phyloP scores from a whole-genome alignment of 305 asterid genomes.

The Fraxinus nigra region DNA sequence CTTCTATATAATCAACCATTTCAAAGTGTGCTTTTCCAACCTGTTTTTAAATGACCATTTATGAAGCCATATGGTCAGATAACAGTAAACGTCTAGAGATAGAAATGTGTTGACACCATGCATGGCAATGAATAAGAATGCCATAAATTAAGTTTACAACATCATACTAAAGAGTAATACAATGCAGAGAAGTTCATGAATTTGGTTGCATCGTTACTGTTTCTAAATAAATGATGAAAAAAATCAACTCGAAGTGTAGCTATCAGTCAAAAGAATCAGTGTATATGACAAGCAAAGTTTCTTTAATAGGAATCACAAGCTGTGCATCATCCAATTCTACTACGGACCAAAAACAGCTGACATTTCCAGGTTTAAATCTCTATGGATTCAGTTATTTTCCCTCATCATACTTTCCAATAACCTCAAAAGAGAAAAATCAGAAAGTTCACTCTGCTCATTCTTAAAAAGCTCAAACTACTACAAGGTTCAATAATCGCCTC shows the following conservation, averaged over 20 bases:
- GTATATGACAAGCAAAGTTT: neutral
- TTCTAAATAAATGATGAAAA: neutral
- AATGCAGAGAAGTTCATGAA: constrained; percentile 5
- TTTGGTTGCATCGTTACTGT: constrained; percentile 2
- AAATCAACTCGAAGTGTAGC: neutral
- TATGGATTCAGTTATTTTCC: neutral
- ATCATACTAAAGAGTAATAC: neutral
- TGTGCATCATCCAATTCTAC: neutral
- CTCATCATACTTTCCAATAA: neutral
- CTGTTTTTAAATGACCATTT: constrained; percentile 42
- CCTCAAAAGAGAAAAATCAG: neutral
- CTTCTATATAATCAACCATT: constrained; percentile 92
- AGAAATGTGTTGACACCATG: neutral
- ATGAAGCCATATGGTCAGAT: constrained; percentile 25
- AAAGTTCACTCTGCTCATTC: neutral
- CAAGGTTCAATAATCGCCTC: neutral
- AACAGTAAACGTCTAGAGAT: constrained; percentile 4
- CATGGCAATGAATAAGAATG: constrained; percentile 2
- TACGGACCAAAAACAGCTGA: neutral
- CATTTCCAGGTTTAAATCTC: neutral
- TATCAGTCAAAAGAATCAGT: neutral
- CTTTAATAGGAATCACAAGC: neutral
- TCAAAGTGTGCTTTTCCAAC: constrained; percentile 91
- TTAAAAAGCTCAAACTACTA: neutral
- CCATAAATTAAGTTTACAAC: neutral